Evolutionary conservation across 441 rosid species (phyloP).

Genomic region (Sinapis alba): DNA sequence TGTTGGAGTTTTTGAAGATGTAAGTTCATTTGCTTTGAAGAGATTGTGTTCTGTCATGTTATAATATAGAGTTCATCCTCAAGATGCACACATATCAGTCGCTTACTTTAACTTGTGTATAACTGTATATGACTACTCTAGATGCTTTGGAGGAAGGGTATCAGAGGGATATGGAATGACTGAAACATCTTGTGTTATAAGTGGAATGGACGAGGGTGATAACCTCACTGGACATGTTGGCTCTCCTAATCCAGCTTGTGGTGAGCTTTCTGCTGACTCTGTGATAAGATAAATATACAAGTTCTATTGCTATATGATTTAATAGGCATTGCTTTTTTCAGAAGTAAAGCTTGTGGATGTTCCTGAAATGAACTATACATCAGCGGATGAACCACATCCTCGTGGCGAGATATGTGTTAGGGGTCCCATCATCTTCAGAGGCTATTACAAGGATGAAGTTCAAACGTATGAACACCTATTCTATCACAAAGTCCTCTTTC

Average conservation of each 20-base stretch:
- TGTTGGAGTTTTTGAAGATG: constrained; percentile 92
- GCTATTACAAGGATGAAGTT: constrained; percentile 92
- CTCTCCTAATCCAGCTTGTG: constrained; percentile 94
- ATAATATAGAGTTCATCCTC: background rate
- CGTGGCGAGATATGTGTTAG: constrained; percentile 99
- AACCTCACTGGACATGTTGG: constrained; percentile 90
- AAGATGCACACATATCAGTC: background rate
- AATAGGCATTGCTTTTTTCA: constrained; percentile 40
- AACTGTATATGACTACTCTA: constrained; percentile 37
- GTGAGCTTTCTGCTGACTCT: constrained; percentile 48
- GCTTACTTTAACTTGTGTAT: background rate
- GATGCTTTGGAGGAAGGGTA: constrained; percentile 87
- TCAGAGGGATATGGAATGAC: constrained; percentile 99
- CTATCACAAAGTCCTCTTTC: constrained; percentile 21
- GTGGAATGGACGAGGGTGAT: constrained; percentile 77
- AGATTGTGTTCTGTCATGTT: background rate
- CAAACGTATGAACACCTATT: constrained; percentile 65
- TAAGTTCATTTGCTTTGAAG: constrained; percentile 47
- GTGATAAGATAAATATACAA: constrained; percentile 3
- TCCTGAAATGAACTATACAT: constrained; percentile 95
- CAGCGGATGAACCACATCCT: constrained; percentile 87
- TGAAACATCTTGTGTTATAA: constrained; percentile 87
- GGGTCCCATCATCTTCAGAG: constrained; percentile 85
- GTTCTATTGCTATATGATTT: constrained; percentile 1
- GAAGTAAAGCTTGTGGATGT: constrained; percentile 98